Base-by-base conservation (phyloP, 192 early-diverging fungal genomes). In the Podila epigama region DNA sequence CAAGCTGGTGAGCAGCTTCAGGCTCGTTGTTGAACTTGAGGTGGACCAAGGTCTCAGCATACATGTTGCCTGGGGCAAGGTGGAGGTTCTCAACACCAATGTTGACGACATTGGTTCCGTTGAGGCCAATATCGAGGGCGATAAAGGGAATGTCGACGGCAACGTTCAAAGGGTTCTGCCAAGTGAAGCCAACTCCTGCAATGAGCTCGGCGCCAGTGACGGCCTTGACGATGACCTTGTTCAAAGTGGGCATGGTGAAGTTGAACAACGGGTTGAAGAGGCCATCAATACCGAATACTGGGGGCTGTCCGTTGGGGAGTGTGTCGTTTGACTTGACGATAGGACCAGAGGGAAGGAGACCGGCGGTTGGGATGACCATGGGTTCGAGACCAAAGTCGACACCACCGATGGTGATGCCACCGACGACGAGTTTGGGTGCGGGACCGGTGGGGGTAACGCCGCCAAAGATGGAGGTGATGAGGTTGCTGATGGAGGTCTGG, bases 131-230 rank as follows among this genome's bases (percentile, higher is more conserved):
- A 33, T 77, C 73, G 51, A 77, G 6, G 29, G 65, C 57, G n/a
- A 68, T 5, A 20, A 63, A 68, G 16, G 73, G 73, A 40, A 77
- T 42, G 64, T 77, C 73, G 44, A 77, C 29, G 28, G 18, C 44
- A 60, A 77, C 34, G 57, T 77, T 68, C 36, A 68, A 54, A 39
- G 73, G 73, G 56, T 77, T 77, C 36, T 64, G 44, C 73, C 73
- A 77, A 0, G 66, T 42, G 61, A 77, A 77, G 20, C 66, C 73
- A 37, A 77, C 66, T 52, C 73, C 73, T 15, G 58, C 73, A 28
- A 66, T 68, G 59, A 77, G 34, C 44, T 68, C 52, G 25, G 66
- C 66, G 20, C 73, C 73, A 20, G 73, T 44, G 18, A 63, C 53
- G 25, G 73, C 65, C 61, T 77, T 68, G 50, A 68, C 32, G 18